These are phyloP conservation scores for Spatholobus suberectus DNA, from an alignment of 306 rosid genomes.

Conservation along the genomic window DNA sequence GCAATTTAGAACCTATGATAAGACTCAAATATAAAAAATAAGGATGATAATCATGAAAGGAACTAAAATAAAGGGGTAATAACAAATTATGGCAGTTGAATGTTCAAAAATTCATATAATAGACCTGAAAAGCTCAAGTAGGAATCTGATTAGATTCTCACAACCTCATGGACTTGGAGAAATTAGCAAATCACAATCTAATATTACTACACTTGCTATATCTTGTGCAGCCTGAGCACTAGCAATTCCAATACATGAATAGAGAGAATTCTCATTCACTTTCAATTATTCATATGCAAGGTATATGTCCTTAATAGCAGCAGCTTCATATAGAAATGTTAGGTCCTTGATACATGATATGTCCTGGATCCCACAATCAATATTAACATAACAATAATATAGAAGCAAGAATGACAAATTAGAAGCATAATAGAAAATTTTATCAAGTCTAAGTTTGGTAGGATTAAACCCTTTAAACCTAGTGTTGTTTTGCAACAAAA, in stretches of 20 bases:
- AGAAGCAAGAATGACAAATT: slow-evolving; percentile 13
- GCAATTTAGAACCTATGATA: slow-evolving; percentile 22
- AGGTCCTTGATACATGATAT: slow-evolving; percentile 95
- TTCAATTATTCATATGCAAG: slow-evolving; percentile 89
- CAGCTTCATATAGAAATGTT: slow-evolving; percentile 73
- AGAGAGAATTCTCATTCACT: slow-evolving; percentile 81
- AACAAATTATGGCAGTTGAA: slow-evolving; percentile 33
- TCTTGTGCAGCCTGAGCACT: slow-evolving; percentile 85
- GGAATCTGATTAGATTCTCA: slow-evolving; percentile 52
- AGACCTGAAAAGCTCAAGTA: slow-evolving; percentile 54
- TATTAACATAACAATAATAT: slow-evolving; percentile 21
- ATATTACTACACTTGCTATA: slow-evolving; percentile 52
- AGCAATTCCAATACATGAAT: slow-evolving; percentile 90
- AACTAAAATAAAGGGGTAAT: slow-evolving; percentile 31
- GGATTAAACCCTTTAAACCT: slow-evolving; percentile 9
- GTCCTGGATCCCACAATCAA: slow-evolving; percentile 70
- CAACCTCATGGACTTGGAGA: slow-evolving; percentile 40
- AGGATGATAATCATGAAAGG: background rate
- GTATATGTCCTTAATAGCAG: slow-evolving; percentile 78
- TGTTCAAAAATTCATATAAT: slow-evolving; percentile 34
- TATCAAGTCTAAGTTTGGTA: slow-evolving; percentile 4
- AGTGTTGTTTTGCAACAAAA: slow-evolving; percentile 30
- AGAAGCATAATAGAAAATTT: slow-evolving; percentile 5
- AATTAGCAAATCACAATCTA: slow-evolving; percentile 30
- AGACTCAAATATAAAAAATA: background rate